Evolutionary conservation across 805 yeast species (phyloP).

Genomic region (Suhomyces sp.): DNA sequence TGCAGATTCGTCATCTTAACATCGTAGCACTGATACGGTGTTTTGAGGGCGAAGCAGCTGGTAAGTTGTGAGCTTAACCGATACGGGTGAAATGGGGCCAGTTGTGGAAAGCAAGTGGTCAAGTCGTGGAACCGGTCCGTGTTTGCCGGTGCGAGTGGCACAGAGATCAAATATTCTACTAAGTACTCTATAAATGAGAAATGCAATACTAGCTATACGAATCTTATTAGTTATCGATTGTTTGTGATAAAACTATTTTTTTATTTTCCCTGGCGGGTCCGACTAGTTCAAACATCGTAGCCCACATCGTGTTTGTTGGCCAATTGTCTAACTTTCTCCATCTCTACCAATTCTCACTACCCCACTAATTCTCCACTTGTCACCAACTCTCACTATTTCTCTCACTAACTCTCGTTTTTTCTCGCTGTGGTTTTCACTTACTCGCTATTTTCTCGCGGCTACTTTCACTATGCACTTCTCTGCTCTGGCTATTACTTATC

Average conservation of each 20-base stretch:
- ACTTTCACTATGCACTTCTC: neutral
- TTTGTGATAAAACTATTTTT: too few relatives aligned
- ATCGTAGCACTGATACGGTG: too few relatives aligned
- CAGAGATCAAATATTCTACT: neutral
- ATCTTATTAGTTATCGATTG: neutral
- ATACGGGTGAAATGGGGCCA: neutral
- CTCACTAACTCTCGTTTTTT: neutral
- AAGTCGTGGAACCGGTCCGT: neutral
- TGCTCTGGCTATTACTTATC: neutral
- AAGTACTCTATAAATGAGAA: too few relatives aligned
- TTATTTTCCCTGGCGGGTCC: neutral
- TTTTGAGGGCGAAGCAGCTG: too few relatives aligned
- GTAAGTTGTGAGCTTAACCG: too few relatives aligned
- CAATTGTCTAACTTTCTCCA: neutral
- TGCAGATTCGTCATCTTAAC: too few relatives aligned
- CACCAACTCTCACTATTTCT: neutral
- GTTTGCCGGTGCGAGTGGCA: neutral
- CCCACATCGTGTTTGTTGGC: neutral
- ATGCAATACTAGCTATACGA: too few relatives aligned
- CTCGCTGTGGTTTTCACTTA: too few relatives aligned
- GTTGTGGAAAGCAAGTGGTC: neutral
- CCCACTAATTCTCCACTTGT: neutral
- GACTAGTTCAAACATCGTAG: neutral
- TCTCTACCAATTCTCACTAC: neutral
- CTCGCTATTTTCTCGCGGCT: neutral